Percentiles rank a stretch among this genome's conserved stretches.
Evolutionary conservation across 331 rosid species (phyloP).

Genomic region (Malus hybrid): DNA sequence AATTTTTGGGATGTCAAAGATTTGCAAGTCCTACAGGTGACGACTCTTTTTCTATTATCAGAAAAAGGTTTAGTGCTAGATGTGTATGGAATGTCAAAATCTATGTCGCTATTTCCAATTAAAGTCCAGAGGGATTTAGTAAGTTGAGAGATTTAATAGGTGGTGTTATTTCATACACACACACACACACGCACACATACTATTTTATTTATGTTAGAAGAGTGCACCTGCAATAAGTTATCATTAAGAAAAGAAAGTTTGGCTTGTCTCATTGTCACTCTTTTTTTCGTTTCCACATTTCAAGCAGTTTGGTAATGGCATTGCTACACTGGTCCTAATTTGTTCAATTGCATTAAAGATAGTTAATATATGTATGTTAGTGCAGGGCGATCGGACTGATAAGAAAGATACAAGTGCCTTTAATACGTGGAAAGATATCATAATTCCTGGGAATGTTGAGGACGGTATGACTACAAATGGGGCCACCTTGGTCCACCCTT

Average conservation of each 20-base stretch:
- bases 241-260: not conserved
- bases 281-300: not conserved
- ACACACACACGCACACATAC: not conserved
- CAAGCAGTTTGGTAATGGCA: not conserved
- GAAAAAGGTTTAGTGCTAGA: not conserved
- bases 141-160: not conserved
- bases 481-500: conserved; percentile 45
- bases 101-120: not conserved
- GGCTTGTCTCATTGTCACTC: not conserved
- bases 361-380: conserved; percentile 19
- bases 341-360: not conserved
- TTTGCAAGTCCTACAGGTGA: not conserved
- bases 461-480: conserved; percentile 61
- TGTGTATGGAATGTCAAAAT: not conserved
- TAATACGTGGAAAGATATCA: conserved; percentile 95
- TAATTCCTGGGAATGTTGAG: conserved; percentile 90
- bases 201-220: not conserved
- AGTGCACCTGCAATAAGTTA: not conserved
- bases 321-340: not conserved
- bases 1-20: not conserved
- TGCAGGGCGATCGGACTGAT: conserved; percentile 94
- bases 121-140: no score
- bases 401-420: conserved; percentile 85
- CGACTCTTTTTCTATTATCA: not conserved
- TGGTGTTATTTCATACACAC: not conserved